Percentiles rank a stretch among this genome's conserved stretches.
phyloP scores from a whole-genome alignment of 148 eudicot species.

The Selenicereus undatus region DNA sequence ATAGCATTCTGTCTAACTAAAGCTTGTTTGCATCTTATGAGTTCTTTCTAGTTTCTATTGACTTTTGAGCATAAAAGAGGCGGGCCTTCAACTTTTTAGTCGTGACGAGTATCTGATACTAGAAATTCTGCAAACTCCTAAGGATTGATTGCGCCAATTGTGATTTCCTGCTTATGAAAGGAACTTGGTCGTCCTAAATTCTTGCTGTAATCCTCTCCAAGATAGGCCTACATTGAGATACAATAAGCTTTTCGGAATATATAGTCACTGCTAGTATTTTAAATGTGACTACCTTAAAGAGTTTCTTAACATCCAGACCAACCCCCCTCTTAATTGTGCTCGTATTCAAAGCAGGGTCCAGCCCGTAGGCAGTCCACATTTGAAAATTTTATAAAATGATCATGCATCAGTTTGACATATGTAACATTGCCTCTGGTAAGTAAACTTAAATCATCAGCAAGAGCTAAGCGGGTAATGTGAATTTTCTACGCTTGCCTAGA shows the following conservation, averaged over 20 bases:
- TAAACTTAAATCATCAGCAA: background rate
- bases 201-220: background rate
- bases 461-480: background rate
- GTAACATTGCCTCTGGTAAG: background rate
- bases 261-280: background rate
- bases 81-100: too few relatives aligned
- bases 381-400: background rate
- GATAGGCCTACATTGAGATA: background rate
- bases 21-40: too few relatives aligned
- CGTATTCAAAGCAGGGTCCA: background rate
- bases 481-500: too few relatives aligned
- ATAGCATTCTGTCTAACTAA: too few relatives aligned
- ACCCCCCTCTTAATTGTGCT: background rate
- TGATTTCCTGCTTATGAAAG: too few relatives aligned
- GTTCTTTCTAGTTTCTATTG: too few relatives aligned
- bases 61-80: too few relatives aligned
- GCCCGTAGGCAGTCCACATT: background rate
- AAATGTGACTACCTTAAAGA: background rate
- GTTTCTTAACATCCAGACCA: background rate
- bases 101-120: too few relatives aligned
- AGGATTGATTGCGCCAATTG: too few relatives aligned
- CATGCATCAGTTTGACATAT: background rate
- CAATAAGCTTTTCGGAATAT: background rate
- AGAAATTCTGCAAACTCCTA: too few relatives aligned
- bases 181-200: background rate